Conservation (phyloP, 1,284 basidiomycete genomes). For the Ceratobasidium sp. region DNA sequence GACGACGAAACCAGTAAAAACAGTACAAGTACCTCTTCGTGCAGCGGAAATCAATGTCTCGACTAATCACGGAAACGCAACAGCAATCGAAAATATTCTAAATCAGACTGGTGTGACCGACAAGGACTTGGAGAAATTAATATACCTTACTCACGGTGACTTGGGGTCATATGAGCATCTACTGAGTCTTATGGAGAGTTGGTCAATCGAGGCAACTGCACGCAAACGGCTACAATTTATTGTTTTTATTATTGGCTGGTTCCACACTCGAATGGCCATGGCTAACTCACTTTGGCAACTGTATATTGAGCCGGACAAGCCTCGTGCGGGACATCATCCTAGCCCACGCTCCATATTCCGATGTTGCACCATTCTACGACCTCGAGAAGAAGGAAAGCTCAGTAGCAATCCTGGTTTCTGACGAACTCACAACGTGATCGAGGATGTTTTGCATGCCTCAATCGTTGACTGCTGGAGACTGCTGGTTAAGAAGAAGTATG, state of each 20-base stretch:
- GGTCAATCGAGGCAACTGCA: conserved; percentile 48
- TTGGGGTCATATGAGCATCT: conserved; percentile 50
- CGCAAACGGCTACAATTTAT: conserved; percentile 46
- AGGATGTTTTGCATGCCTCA: conserved; percentile 49
- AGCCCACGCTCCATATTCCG: conserved; percentile 41
- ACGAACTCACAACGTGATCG: conserved; percentile 54
- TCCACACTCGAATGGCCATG: not conserved
- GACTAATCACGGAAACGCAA: conserved; percentile 49
- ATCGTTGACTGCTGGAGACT: conserved; percentile 50
- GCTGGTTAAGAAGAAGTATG: conserved; percentile 33
- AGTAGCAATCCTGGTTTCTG: conserved; percentile 53
- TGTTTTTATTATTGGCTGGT: not conserved
- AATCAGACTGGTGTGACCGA: conserved; percentile 47
- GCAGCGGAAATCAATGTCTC: conserved; percentile 51
- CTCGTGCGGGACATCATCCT: not conserved
- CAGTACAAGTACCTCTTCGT: conserved; percentile 49
- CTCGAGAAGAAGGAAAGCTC: conserved; percentile 52
- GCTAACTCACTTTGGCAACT: conserved; percentile 53
- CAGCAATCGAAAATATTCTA: conserved; percentile 49
- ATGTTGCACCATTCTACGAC: conserved; percentile 47
- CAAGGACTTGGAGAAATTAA: not conserved
- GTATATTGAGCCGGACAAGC: conserved; percentile 34
- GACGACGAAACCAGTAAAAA: too few relatives aligned
- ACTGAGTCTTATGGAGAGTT: conserved; percentile 36
- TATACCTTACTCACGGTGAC: conserved; percentile 49